phyloP scores from a whole-genome alignment of 768 basidiomycete genomes.

The Astraeus odoratus region DNA sequence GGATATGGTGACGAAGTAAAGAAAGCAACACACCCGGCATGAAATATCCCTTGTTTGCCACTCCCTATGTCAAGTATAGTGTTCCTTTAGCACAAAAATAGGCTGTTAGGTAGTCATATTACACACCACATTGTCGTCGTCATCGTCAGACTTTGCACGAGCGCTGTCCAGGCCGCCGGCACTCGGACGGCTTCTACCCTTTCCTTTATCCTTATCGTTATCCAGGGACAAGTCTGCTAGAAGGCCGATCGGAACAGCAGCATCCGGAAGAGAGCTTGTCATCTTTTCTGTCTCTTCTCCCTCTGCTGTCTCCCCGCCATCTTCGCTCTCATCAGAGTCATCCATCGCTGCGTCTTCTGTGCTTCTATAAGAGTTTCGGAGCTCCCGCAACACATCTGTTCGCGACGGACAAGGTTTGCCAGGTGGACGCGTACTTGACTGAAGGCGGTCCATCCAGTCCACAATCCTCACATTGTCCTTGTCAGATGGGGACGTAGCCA shows the following conservation, averaged over 20 bases:
- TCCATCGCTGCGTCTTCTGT: constrained; percentile 3
- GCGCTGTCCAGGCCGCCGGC: constrained; percentile 6
- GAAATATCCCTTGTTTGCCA: constrained; percentile 77
- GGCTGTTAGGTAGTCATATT: not conserved
- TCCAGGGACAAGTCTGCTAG: constrained; percentile 67
- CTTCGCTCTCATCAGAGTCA: constrained; percentile 37
- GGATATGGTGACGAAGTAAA: not conserved
- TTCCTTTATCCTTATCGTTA: constrained; percentile 38
- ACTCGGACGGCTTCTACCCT: constrained; percentile 31
- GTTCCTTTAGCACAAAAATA: constrained; percentile 11
- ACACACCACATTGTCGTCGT: constrained; percentile 60
- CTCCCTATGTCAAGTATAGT: constrained; percentile 42
- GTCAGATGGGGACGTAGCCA: constrained; percentile 73
- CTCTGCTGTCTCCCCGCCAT: constrained; percentile 25
- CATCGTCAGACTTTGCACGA: constrained; percentile 32
- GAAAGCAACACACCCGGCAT: constrained; percentile 50
- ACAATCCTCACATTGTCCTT: constrained; percentile 58
- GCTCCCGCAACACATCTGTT: constrained; percentile 22
- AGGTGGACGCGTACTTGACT: constrained; percentile 48
- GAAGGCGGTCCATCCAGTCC: constrained; percentile 70
- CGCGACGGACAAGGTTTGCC: constrained; percentile 32
- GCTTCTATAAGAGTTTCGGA: constrained; percentile 30
- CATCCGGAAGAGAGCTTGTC: constrained; percentile 52
- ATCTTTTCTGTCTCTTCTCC: constrained; percentile 40
- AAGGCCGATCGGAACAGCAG: constrained; percentile 67